Evolutionary conservation across 2,329 filamentous ascomycete genomes (phyloP), one percentile per base, ranked within the genome.

Genomic region (Colletotrichum melonis): DNA sequence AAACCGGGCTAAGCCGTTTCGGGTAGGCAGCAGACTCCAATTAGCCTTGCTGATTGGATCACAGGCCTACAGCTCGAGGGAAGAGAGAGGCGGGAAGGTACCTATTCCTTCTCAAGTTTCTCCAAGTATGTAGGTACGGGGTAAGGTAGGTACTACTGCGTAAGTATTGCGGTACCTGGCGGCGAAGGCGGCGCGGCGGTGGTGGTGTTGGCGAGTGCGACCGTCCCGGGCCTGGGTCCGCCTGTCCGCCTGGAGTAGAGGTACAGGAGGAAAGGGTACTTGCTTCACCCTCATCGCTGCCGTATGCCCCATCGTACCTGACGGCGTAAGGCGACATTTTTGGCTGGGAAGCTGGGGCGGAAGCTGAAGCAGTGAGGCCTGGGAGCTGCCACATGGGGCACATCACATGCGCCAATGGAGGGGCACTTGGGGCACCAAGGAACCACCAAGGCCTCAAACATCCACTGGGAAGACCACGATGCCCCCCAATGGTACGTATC

Each of bases 371-470:
- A 73, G 60, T 73, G 67, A 70, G 70, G 67, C 67, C 70, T 73
- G 60, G 59, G 60, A 73, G 52, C 63, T 74, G 68, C 72, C 72
- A 74, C 72, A 74, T 74, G 72, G 56, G 72, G 62, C 52, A 54
- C 72, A 74, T 74, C 72, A 74, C 72, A 74, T 74, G 72, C 63
- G 67, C 69, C 68, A 74, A 74, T 67, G 68, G 71, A 72, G 68
- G 68, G 72, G 68, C 72, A 74, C 70, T 67, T 70, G 68, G 68
- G 72, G 68, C 72, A 74, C 70, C 70, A 73, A 73, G 70, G 60
- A 70, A 62, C 66, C 63, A 56, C 70, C 70, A 60, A 69, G 66
- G 52, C 38, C 52, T 60, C 54, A 60, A 70, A 73, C 46, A 60
- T 65, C 67, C 69, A 69, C 65, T 55, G 24, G n/a, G n/a, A 28